These are phyloP conservation scores for Venustampulla echinocandica DNA, from an alignment of 495 filamentous ascomycete genomes.

Conservation along the genomic window DNA sequence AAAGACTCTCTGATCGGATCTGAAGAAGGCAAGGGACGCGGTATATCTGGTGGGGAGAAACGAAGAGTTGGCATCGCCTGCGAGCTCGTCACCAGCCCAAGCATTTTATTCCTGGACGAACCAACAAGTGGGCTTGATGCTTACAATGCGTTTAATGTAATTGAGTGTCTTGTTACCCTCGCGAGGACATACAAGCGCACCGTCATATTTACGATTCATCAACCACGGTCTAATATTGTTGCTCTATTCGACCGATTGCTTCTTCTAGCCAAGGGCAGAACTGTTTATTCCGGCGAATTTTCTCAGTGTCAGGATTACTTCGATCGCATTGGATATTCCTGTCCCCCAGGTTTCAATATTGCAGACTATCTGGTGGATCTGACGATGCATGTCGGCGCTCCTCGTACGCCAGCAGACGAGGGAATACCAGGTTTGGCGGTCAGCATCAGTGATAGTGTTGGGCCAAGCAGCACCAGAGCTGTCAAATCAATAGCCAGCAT, in stretches of 20 bases:
- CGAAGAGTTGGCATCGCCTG: slow-evolving; percentile 93
- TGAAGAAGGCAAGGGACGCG: slow-evolving; percentile 87
- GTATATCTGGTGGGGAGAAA: slow-evolving; percentile 96
- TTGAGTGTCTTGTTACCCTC: slow-evolving; percentile 90
- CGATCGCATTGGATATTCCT: slow-evolving; percentile 79
- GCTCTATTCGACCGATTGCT: slow-evolving; percentile 94
- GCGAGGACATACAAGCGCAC: slow-evolving; percentile 95
- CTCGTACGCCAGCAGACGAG: slow-evolving; percentile 49
- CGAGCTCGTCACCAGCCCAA: slow-evolving; percentile 94
- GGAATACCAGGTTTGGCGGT: slow-evolving; percentile 34
- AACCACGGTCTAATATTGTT: slow-evolving; percentile 98
- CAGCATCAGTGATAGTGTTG: slow-evolving; percentile 46
- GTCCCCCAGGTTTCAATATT: slow-evolving; percentile 96
- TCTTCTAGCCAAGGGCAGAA: slow-evolving; percentile 78
- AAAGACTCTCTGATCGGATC: slow-evolving; percentile 94
- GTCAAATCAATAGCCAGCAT: slow-evolving; percentile 84
- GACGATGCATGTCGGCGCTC: slow-evolving; percentile 82
- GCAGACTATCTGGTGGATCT: slow-evolving; percentile 95
- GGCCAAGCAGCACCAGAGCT: slow-evolving; percentile 82
- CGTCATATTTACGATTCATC: slow-evolving; percentile 96
- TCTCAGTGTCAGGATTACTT: slow-evolving; percentile 88
- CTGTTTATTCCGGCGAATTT: slow-evolving; percentile 89
- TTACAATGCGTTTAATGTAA: slow-evolving; percentile 93
- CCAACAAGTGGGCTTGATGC: slow-evolving; percentile 94
- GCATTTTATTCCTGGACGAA: slow-evolving; percentile 94